phyloP scores from a whole-genome alignment of 345 rosid species.

The Eucalyptus sideroxylon region DNA sequence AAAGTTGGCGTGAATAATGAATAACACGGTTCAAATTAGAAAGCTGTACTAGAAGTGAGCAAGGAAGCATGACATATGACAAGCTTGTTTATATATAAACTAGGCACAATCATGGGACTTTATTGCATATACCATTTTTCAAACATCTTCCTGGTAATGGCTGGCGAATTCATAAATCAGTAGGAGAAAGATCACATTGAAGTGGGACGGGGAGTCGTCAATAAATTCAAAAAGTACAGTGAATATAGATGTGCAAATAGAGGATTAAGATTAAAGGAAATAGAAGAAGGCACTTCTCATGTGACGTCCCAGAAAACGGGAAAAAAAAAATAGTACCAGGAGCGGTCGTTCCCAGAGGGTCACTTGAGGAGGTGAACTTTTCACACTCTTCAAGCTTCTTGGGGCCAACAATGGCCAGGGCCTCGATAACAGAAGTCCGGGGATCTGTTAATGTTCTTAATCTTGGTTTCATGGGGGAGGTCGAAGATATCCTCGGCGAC shows the following conservation, averaged over 20 bases:
- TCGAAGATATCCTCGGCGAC: not conserved
- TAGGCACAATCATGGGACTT: not conserved
- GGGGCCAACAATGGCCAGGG: conserved; percentile 17
- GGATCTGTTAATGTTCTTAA: conserved; percentile 11
- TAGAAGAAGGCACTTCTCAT: not conserved
- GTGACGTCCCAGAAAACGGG: not conserved
- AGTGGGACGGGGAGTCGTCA: not conserved
- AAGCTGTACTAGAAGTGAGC: not conserved
- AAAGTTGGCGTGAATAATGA: not conserved
- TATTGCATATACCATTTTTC: not conserved
- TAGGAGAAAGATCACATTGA: not conserved
- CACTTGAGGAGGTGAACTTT: conserved; percentile 25
- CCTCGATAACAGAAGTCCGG: conserved; percentile 23
- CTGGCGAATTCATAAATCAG: not conserved
- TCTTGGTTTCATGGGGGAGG: conserved; percentile 15
- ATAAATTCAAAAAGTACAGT: not conserved
- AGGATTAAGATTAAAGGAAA: not conserved
- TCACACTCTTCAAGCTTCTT: conserved; percentile 2
- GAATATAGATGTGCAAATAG: not conserved
- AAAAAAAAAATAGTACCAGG: conserved; percentile 6
- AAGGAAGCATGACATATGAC: not conserved
- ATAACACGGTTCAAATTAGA: not conserved
- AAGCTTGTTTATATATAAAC: not conserved
- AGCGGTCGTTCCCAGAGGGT: conserved; percentile 22
- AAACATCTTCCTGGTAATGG: not conserved